These are phyloP conservation scores for Fonsecaea erecta DNA, from an alignment of 2,329 filamentous ascomycete genomes.

Conservation along the genomic window DNA sequence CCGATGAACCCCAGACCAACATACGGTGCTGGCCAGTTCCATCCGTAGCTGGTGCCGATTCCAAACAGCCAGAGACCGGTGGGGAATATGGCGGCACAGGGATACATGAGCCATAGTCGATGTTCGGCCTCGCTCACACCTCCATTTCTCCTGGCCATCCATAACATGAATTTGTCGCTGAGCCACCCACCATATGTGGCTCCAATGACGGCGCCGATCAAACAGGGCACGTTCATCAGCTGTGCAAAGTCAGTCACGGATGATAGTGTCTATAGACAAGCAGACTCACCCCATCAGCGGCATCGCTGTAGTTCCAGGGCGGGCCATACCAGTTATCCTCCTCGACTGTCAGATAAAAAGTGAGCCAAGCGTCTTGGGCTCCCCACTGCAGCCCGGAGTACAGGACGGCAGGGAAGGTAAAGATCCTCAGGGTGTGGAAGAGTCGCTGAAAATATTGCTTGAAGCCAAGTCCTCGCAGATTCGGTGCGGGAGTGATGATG, in stretches of 20 bases:
- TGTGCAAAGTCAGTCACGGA: not conserved
- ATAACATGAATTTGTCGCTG: constrained; percentile 61
- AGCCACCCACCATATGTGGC: constrained; percentile 56
- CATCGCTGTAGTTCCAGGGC: constrained; percentile 62
- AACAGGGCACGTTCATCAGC: constrained; percentile 52
- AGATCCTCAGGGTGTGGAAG: constrained; percentile 61
- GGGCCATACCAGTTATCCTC: constrained; percentile 60
- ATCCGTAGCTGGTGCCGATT: constrained; percentile 56
- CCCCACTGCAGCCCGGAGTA: constrained; percentile 65
- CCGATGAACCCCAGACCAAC: constrained; percentile 63
- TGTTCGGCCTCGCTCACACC: constrained; percentile 63
- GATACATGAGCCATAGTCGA: constrained; percentile 57
- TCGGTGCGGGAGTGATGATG: constrained; percentile 61
- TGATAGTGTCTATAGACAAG: not conserved
- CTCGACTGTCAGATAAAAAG: constrained; percentile 63
- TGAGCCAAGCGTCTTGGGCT: constrained; percentile 63
- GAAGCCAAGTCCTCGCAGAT: constrained; percentile 58
- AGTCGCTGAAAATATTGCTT: constrained; percentile 60
- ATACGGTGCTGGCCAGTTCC: constrained; percentile 60
- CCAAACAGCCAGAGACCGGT: constrained; percentile 60
- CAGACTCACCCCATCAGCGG: constrained; percentile 51
- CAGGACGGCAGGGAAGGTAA: constrained; percentile 62
- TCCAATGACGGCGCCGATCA: constrained; percentile 45
- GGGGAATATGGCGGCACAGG: constrained; percentile 57
- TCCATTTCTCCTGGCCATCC: constrained; percentile 59